These are phyloP conservation scores for Pythium rhizo-oryzae DNA, from an alignment of 352 stramenopile species.

Conservation along the genomic window DNA sequence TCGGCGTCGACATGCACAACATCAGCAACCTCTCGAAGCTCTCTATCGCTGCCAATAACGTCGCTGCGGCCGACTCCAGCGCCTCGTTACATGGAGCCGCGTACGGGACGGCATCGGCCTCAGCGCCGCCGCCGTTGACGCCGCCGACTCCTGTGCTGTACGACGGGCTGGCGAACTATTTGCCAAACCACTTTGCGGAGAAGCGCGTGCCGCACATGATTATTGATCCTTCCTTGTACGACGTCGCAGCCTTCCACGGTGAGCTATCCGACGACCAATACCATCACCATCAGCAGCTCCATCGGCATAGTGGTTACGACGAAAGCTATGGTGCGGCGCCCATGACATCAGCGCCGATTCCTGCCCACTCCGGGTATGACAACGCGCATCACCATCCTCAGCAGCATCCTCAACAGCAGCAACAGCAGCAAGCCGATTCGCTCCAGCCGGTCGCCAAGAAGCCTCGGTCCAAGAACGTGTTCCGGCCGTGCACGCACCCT, in stretches of 20 bases:
- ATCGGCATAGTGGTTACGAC: neutral
- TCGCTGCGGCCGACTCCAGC: conserved; percentile 9
- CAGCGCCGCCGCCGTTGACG: neutral
- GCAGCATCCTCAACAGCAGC: neutral
- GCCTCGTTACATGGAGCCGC: neutral
- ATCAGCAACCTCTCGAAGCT: conserved; percentile 29
- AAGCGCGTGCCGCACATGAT: conserved; percentile 9
- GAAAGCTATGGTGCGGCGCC: neutral
- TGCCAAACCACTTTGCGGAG: conserved; percentile 27
- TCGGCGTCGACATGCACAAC: conserved; percentile 17
- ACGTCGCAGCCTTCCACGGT: conserved; percentile 10
- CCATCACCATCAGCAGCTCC: neutral
- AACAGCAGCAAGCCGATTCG: conserved; percentile 6
- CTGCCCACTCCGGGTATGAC: conserved; percentile 2
- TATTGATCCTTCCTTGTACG: conserved; percentile 14
- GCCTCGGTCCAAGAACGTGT: conserved; percentile 70
- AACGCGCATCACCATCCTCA: too few relatives aligned
- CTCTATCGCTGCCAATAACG: conserved; percentile 23
- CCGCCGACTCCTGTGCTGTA: conserved; percentile 4
- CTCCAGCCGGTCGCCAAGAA: conserved; percentile 56
- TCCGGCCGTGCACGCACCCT: conserved; percentile 57
- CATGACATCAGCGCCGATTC: neutral
- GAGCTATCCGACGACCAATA: conserved; percentile 14
- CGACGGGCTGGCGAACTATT: conserved; percentile 13
- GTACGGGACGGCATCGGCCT: neutral